A percentile compares a stretch with the other conserved stretches of the same genome.
Evolutionary conservation across 768 basidiomycete species (phyloP).

Genomic region (Auricularia sp.): DNA sequence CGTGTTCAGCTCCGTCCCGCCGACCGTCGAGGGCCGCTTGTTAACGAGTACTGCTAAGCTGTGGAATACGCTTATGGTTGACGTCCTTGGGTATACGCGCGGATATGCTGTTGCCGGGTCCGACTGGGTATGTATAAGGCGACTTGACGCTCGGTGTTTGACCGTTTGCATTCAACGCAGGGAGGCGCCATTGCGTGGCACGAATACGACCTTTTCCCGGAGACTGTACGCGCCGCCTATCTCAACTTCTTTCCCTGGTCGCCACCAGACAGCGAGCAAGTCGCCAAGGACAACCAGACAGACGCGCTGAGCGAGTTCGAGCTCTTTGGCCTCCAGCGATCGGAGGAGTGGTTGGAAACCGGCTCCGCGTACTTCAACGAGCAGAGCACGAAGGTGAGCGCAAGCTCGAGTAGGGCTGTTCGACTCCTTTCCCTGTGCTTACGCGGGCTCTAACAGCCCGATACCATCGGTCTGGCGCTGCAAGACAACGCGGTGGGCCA

Average conservation of each 20-base stretch:
- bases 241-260: constrained; percentile 9
- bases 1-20: constrained; percentile 13
- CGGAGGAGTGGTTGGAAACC: not conserved
- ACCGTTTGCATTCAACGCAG: not conserved
- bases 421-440: no score
- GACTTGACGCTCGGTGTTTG: no score
- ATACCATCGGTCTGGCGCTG: constrained; percentile 18
- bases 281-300: not conserved
- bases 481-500: constrained; percentile 18
- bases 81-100: constrained; percentile 15
- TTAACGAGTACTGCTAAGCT: constrained; percentile 15
- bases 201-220: constrained; percentile 5
- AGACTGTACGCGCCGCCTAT: constrained; percentile 5
- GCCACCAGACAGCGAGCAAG: not conserved
- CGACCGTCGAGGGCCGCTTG: constrained; percentile 5
- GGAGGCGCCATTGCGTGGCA: constrained; percentile 3
- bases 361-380: constrained; percentile 6
- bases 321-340: not conserved
- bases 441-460: constrained; percentile 3
- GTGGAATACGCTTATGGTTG: constrained; percentile 18
- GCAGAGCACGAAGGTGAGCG: constrained; percentile 1
- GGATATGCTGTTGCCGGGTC: not conserved
- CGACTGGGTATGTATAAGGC: constrained; percentile 13
- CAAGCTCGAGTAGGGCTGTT: not conserved
- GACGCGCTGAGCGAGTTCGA: constrained; percentile 2